Conservation (phyloP, 495 filamentous ascomycete genomes). For the Xylaria telfairii region DNA sequence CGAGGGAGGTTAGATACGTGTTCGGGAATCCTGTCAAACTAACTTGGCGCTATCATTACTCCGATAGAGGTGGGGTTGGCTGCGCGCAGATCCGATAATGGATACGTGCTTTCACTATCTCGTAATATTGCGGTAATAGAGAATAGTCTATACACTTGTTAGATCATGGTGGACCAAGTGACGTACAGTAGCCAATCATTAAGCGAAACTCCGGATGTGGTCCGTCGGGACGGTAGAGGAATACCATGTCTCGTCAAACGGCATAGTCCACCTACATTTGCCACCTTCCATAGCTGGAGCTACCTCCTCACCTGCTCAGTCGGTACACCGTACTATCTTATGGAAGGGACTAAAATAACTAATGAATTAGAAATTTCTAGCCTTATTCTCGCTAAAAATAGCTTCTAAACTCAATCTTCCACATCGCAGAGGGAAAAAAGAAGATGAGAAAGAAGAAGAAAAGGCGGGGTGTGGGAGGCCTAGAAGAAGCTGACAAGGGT, state of each 20-base stretch:
- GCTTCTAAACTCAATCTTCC: neutral
- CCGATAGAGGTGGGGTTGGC: constrained; percentile 9
- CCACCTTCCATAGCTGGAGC: neutral
- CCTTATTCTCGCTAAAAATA: too few relatives aligned
- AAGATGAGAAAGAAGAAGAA: too few relatives aligned
- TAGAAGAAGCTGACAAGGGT: neutral
- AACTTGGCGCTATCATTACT: constrained; percentile 2
- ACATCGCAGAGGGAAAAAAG: neutral
- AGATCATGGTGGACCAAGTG: constrained; percentile 10
- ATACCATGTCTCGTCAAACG: neutral
- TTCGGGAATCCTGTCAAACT: constrained; percentile 6
- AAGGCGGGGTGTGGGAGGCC: too few relatives aligned
- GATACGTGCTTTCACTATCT: constrained; percentile 8
- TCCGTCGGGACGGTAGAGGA: neutral
- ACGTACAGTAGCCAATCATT: constrained; percentile 16
- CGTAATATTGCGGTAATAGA: constrained; percentile 4
- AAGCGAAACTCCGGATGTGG: neutral
- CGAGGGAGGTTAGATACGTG: constrained; percentile 6
- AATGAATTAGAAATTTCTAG: neutral
- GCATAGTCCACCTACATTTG: neutral
- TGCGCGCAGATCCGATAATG: constrained; percentile 15
- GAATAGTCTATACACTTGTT: constrained; percentile 1
- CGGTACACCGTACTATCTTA: neutral
- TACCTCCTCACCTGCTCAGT: neutral
- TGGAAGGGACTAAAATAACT: too few relatives aligned